These are phyloP conservation scores for Lasiodiplodia citricola DNA, from an alignment of 2,329 filamentous ascomycete genomes.

Conservation along the genomic window DNA sequence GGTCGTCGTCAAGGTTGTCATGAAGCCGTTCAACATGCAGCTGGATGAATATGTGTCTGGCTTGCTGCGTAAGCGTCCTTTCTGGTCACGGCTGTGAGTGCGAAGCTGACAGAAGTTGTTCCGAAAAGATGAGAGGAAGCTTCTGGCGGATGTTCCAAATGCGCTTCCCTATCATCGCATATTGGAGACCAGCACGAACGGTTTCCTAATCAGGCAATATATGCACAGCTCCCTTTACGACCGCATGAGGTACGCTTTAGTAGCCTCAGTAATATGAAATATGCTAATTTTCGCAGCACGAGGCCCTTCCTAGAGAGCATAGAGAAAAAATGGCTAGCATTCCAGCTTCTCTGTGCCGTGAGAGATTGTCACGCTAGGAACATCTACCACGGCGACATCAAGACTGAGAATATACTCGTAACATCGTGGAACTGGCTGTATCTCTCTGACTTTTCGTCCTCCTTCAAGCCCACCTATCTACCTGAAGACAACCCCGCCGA, in stretches of 20 bases:
- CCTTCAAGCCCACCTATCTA: constrained; percentile 91
- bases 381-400: constrained; percentile 97
- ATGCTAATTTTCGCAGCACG: constrained; percentile 66
- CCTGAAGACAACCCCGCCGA: constrained; percentile 97
- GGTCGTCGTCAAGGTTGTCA: constrained; percentile 91
- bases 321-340: constrained; percentile 98
- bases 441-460: constrained; percentile 93
- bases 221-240: constrained; percentile 97
- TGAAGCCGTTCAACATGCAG: constrained; percentile 88
- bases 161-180: constrained; percentile 88
- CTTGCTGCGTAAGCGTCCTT: constrained; percentile 68
- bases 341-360: constrained; percentile 89
- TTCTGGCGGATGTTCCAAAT: constrained; percentile 84
- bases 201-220: constrained; percentile 92
- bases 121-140: constrained; percentile 73
- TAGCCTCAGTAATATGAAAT: neutral
- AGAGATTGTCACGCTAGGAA: constrained; percentile 89
- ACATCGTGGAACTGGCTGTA: constrained; percentile 99
- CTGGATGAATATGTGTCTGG: constrained; percentile 78
- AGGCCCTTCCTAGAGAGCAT: constrained; percentile 96
- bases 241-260: constrained; percentile 66
- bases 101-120: constrained; percentile 31
- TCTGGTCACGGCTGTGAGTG: constrained; percentile 12
- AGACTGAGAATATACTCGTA: constrained; percentile 94
- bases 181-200: constrained; percentile 88